Evolutionary conservation across 2,329 filamentous ascomycete species (phyloP), one percentile per base, ranked within the genome.

Genomic region (Colletotrichum aenigma): DNA sequence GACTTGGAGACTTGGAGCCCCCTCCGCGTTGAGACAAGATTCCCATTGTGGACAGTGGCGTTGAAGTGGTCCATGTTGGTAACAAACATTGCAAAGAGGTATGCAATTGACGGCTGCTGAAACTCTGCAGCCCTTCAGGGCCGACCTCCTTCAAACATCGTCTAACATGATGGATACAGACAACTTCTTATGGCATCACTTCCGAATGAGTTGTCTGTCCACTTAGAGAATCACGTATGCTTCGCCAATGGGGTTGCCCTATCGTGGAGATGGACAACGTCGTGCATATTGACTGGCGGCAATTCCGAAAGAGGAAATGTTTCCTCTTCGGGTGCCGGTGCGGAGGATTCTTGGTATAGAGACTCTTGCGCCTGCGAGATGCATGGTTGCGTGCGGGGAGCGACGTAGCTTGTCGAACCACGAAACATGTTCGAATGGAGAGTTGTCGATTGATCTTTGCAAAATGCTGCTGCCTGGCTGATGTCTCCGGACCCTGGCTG

Each of bases 1-100:
- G 85, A 82, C 76, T 85, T 84, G 26, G 84, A 84, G 15, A 86
- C 84, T 75, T 85, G 83, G 60, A 86, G 79, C 10, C 85, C 85
- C 36, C 84, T 81, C 30, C 84, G 80, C 1, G 84, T 86, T 43
- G 84, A 83, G 66, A 86, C 82, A 55, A 86, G 78, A 52, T 82
- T 80, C 28, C 85, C 84, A 74, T 83, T 81, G 70, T 81, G 81
- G 38, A 86, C 77, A 6, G 84, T 85, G 10, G 81, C 78, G 70
- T 85, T 85, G 80, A 84, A 85, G 76, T 86, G 83, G 74, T 86
- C 84, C 85, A 86, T 86, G 18, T 26, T 55, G 34, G 24, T 34
- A 52, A 60, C 26, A 32, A 72, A 34, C 38, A 64, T 68, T 18
- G 26, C 28, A 68, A 61, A 61, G 18, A 30, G n/a, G 18, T 32